These are phyloP conservation scores for Paecilomyces variotii DNA, from an alignment of 2,329 filamentous ascomycete species.

Conservation along the genomic window DNA sequence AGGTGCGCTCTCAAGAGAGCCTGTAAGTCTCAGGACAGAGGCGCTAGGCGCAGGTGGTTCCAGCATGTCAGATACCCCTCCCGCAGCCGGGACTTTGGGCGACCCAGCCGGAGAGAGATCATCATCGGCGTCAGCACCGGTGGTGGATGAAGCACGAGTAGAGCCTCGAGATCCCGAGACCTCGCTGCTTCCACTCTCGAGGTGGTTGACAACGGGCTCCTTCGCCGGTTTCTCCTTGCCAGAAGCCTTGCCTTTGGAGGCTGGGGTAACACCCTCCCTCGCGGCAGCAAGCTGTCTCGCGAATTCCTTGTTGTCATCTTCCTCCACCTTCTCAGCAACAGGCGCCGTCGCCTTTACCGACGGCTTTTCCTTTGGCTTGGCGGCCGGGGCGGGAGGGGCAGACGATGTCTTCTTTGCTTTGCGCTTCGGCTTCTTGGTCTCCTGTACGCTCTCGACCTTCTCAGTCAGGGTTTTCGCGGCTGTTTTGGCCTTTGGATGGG, in stretches of 20 bases:
- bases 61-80: conserved; percentile 85
- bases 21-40: conserved; percentile 70
- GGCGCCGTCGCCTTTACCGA: conserved; percentile 20
- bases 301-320: conserved; percentile 66
- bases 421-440: conserved; percentile 35
- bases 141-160: conserved; percentile 60
- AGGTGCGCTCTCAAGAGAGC: conserved; percentile 48
- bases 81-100: conserved; percentile 43
- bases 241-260: conserved; percentile 30
- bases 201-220: conserved; percentile 45
- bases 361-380: conserved; percentile 18
- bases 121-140: conserved; percentile 70
- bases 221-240: conserved; percentile 68
- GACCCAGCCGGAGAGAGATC: conserved; percentile 66
- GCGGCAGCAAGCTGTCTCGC: conserved; percentile 64
- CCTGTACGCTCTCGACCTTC: conserved; percentile 23
- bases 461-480: conserved; percentile 23
- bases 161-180: conserved; percentile 36
- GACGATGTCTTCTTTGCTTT: conserved; percentile 28
- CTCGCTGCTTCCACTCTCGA: conserved; percentile 45
- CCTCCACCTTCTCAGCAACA: conserved; percentile 38
- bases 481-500: conserved; percentile 22
- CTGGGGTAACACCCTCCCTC: conserved; percentile 59
- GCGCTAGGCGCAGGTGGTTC: conserved; percentile 62
- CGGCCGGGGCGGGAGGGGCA: conserved; percentile 18